Conservation (phyloP, 352 stramenopile genomes). For the Phytophthora rubi region DNA sequence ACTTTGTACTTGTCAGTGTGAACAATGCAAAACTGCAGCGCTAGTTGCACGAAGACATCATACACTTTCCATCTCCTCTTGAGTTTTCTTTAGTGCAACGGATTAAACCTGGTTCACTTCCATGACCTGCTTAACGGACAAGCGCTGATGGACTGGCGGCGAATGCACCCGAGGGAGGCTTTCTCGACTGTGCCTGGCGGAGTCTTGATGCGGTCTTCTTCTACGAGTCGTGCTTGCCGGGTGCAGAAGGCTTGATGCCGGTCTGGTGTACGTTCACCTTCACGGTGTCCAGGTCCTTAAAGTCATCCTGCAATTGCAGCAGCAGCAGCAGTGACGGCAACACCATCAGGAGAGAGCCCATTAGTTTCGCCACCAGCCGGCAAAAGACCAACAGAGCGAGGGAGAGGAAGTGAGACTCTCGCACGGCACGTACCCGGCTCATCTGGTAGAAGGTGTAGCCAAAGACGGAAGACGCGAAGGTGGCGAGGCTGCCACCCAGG, state of each 20-base stretch:
- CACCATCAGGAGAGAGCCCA: not conserved
- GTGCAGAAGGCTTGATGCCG: constrained; percentile 69
- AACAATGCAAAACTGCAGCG: not conserved
- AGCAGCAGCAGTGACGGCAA: not conserved
- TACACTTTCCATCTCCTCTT: not conserved
- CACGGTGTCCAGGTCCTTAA: constrained; percentile 78
- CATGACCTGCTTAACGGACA: not conserved
- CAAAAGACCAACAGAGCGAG: not conserved
- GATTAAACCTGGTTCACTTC: not conserved
- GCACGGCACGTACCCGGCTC: constrained; percentile 58
- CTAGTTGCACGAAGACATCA: not conserved
- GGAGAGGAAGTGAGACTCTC: not conserved
- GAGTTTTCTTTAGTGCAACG: not conserved
- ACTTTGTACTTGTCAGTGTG: not conserved
- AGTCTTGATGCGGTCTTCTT: not conserved
- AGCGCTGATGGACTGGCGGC: not conserved
- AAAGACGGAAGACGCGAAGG: constrained; percentile 73
- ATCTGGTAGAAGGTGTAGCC: constrained; percentile 84
- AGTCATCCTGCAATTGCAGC: constrained; percentile 64
- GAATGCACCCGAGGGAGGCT: not conserved
- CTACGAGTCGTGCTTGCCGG: constrained; percentile 59
- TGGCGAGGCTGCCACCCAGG: constrained; percentile 64
- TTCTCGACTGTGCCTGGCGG: not conserved
- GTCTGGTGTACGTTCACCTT: constrained; percentile 86
- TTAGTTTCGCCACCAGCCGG: not conserved